Conservation (phyloP, 1,139 yeast species). For the Blastobotrys niveus region DNA sequence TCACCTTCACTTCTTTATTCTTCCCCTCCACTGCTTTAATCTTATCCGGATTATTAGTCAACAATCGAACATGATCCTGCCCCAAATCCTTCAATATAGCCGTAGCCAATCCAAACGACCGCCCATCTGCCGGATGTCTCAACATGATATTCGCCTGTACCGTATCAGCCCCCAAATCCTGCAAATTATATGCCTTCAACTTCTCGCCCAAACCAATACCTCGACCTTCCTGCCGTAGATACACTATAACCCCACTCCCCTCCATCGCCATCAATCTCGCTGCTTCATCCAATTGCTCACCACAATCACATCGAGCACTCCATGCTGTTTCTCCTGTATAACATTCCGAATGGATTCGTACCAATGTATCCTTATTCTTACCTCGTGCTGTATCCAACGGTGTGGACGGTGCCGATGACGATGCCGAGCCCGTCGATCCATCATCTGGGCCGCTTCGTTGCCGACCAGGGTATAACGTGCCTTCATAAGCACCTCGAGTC, state of each 20-base stretch:
- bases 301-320: constrained; percentile 98
- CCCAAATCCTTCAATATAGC: constrained; percentile 86
- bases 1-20: constrained; percentile 61
- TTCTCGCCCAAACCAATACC: constrained; percentile 98
- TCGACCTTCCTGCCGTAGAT: constrained; percentile 95
- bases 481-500: constrained; percentile 96
- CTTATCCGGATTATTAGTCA: constrained; percentile 96
- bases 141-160: constrained; percentile 91
- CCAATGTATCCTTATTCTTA: constrained; percentile 43
- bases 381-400: too few relatives aligned
- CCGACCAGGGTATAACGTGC: constrained; percentile 83
- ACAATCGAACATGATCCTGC: constrained; percentile 59
- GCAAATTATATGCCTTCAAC: constrained; percentile 91
- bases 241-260: constrained; percentile 92
- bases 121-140: constrained; percentile 94
- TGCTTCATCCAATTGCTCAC: constrained; percentile 98
- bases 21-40: constrained; percentile 90
- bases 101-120: constrained; percentile 89
- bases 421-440: constrained; percentile 26
- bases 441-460: constrained; percentile 34
- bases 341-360: constrained; percentile 93
- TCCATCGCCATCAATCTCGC: constrained; percentile 82
- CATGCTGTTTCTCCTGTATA: constrained; percentile 99
- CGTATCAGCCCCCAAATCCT: constrained; percentile 97
- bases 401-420: too few relatives aligned